Evolutionary conservation across 306 rosid genomes (phyloP).

Genomic region (Lotus japonicus): DNA sequence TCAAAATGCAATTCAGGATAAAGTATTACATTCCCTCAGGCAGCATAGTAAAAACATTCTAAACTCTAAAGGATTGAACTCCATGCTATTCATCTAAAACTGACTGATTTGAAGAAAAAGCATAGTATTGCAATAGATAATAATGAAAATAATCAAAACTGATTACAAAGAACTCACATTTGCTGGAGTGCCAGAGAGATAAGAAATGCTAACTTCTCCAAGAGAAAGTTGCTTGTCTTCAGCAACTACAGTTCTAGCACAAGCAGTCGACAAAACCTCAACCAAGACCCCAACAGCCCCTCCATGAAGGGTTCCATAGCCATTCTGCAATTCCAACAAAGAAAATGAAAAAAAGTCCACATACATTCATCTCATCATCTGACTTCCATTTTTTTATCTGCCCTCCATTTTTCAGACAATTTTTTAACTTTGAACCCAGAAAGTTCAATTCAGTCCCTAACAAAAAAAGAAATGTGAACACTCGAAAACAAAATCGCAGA

Average conservation of each 20-base stretch:
- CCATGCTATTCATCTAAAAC: not conserved
- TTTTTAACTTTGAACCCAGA: not conserved
- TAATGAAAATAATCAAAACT: not conserved
- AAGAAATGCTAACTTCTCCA: constrained; percentile 39
- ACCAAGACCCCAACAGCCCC: constrained; percentile 34
- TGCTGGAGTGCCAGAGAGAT: constrained; percentile 30
- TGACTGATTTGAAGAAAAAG: not conserved
- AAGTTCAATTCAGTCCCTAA: not conserved
- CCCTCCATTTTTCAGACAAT: not conserved
- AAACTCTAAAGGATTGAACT: not conserved
- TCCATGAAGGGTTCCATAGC: constrained; percentile 35
- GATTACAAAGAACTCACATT: constrained; percentile 30
- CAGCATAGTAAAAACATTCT: not conserved
- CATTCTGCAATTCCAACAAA: constrained; percentile 34
- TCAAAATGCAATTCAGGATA: not conserved
- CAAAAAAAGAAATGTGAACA: not conserved
- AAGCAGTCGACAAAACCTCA: constrained; percentile 30
- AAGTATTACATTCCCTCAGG: not conserved
- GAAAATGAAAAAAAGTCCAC: not conserved
- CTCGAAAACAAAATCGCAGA: not conserved
- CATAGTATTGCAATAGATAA: not conserved
- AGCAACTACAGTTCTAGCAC: constrained; percentile 44
- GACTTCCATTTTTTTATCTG: too few relatives aligned
- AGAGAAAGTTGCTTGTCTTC: constrained; percentile 37
- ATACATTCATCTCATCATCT: not conserved